Evolutionary conservation across 2,329 filamentous ascomycete species (phyloP), one percentile per base, ranked within the genome.

Genomic region (Ceratocystiopsis minuta): DNA sequence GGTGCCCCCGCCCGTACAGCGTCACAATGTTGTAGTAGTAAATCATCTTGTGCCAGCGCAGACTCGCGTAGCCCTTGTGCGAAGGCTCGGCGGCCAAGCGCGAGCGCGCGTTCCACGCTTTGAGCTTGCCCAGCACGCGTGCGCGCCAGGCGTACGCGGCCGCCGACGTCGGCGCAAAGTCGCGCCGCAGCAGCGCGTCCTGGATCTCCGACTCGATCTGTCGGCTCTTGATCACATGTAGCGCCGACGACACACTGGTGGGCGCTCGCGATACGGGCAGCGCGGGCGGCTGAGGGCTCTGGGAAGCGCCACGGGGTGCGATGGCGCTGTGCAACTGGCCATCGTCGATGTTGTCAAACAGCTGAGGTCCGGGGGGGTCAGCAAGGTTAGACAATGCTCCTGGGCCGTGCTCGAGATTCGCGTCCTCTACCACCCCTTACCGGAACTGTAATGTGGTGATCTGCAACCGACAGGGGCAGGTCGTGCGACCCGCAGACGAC

Each of bases 41-140:
- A 16, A 56, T 54, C 52, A 55, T 54, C 24, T 49, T 48, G 20
- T 55, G 50, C 53, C 54, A 56, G 24, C 52, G 42, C 10, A 48
- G 37, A 18, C 50, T 52, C 24, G 49, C 38, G 13, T 45, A 45
- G 12, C 43, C 43, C 4, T 42, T 51, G 4, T 50, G 40, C 0
- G 46, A 43, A 4, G 51, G 42, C n/a, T 50, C 47, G 16, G 52
- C 48, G 37, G 51, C 52, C 6, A 45, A 46, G n/a, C 47, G 42
- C 9, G 49, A 50, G 1, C 49, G 47, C 13, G 45, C 43, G 40
- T 49, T 37, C 43, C 43, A 45, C 7, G 38, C 24, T 31, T 55
- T 48, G 12, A 56, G 47, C 41, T 56, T 50, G 3, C 45, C 45
- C 11, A 55, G 45, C 6, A 55, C 50, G 1, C 48, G 41, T 2